phyloP scores from a whole-genome alignment of 148 eudicot species.

The Chenopodium berlandieri region DNA sequence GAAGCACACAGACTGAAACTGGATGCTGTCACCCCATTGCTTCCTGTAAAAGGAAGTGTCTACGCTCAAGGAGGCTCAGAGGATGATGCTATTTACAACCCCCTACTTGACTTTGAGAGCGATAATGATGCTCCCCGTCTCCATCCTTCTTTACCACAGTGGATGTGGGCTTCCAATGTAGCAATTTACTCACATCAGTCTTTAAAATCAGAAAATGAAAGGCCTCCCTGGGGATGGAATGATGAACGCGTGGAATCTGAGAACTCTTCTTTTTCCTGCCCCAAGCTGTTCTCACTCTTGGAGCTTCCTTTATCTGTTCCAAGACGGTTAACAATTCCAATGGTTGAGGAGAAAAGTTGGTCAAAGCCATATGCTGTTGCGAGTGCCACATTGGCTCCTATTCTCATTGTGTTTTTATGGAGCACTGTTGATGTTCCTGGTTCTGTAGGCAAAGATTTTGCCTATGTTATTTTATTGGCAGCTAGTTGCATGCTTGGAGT shows the following conservation, averaged over 20 bases:
- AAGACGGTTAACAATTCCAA: slow-evolving; percentile 79
- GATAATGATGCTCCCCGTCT: slow-evolving; percentile 43
- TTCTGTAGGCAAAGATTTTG: slow-evolving; percentile 40
- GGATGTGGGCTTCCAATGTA: slow-evolving; percentile 99
- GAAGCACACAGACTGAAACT: slow-evolving; percentile 63
- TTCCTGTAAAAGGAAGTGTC: slow-evolving; percentile 72
- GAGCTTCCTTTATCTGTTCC: slow-evolving; percentile 82
- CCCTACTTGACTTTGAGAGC: slow-evolving; percentile 71
- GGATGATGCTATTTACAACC: slow-evolving; percentile 53
- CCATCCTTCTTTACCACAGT: slow-evolving; percentile 77
- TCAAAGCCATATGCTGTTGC: slow-evolving; percentile 77
- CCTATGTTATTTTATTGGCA: slow-evolving; percentile 40
- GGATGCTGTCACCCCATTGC: slow-evolving; percentile 74
- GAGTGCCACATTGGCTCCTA: slow-evolving; percentile 71
- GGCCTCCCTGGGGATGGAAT: slow-evolving; percentile 88
- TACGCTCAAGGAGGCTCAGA: slow-evolving; percentile 49
- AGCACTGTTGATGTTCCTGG: slow-evolving; percentile 43
- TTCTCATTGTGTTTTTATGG: slow-evolving; percentile 69
- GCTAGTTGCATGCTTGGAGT: slow-evolving; percentile 49
- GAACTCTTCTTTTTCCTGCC: slow-evolving; percentile 40
- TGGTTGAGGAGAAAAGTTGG: slow-evolving; percentile 81
- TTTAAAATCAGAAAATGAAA: slow-evolving; percentile 55
- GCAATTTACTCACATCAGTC: slow-evolving; percentile 85
- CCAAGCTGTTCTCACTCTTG: slow-evolving; percentile 54
- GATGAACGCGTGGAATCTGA: slow-evolving; percentile 57